Conservation (phyloP, 2,329 filamentous ascomycete genomes). For the Karstenula rhodostoma region DNA sequence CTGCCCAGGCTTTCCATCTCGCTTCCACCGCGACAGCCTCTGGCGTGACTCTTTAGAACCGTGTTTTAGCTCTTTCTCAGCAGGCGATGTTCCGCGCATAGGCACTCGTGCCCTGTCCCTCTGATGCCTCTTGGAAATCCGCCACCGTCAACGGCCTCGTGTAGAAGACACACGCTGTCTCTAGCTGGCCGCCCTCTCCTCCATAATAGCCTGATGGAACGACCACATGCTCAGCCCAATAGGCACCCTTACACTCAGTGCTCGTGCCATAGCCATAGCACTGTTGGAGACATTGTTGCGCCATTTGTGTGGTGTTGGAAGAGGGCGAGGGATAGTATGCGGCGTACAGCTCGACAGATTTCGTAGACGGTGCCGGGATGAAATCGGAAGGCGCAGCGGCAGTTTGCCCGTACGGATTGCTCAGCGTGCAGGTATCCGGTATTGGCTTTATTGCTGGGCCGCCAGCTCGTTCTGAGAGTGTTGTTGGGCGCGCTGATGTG, state of each 20-base stretch:
- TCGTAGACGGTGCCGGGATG: slow-evolving; percentile 30
- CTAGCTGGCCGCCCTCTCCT: slow-evolving; percentile 36
- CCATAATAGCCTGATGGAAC: slow-evolving; percentile 47
- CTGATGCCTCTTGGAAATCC: slow-evolving; percentile 41
- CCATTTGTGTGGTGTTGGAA: slow-evolving; percentile 36
- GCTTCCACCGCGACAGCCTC: not conserved
- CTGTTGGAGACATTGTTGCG: slow-evolving; percentile 49
- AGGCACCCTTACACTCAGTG: slow-evolving; percentile 47
- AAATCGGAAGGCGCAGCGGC: slow-evolving; percentile 30
- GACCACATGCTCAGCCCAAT: slow-evolving; percentile 49
- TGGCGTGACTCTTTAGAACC: not conserved
- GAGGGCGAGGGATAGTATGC: slow-evolving; percentile 45
- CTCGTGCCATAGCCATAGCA: slow-evolving; percentile 51
- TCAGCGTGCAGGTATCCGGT: slow-evolving; percentile 46
- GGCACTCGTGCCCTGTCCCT: slow-evolving; percentile 41
- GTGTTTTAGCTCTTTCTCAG: slow-evolving; percentile 12
- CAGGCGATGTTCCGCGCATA: slow-evolving; percentile 47
- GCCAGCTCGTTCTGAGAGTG: slow-evolving; percentile 38
- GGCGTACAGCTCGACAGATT: slow-evolving; percentile 35
- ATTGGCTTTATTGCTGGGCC: slow-evolving; percentile 45
- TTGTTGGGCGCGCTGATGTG: slow-evolving; percentile 14
- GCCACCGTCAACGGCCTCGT: slow-evolving; percentile 29
- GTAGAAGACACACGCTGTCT: slow-evolving; percentile 50
- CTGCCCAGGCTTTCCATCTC: slow-evolving; percentile 6
- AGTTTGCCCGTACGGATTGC: slow-evolving; percentile 34